phyloP scores from a whole-genome alignment of 495 filamentous ascomycete genomes.

The Paragyromitra xinjiangensis region DNA sequence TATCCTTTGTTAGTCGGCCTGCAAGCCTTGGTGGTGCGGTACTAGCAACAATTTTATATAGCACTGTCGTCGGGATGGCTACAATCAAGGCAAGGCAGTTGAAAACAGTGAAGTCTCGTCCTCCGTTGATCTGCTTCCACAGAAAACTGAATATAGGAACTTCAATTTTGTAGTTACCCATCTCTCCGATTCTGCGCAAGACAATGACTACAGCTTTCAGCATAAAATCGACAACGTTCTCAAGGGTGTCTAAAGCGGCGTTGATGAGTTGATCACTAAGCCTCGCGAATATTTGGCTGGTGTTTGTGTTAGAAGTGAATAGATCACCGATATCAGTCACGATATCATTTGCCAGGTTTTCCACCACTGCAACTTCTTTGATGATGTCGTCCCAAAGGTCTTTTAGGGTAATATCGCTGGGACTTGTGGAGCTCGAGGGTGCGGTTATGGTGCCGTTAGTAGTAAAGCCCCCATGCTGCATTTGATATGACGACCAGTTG shows the following conservation, averaged over 20 bases:
- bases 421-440: background rate
- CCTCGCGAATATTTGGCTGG: background rate
- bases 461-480: background rate
- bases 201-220: background rate
- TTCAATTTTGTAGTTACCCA: background rate
- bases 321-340: background rate
- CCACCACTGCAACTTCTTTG: background rate
- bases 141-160: background rate
- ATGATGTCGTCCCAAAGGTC: background rate
- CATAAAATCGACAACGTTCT: background rate
- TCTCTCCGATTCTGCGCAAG: background rate
- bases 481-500: background rate
- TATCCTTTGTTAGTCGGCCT: background rate
- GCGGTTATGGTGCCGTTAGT: background rate
- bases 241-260: background rate
- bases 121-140: background rate
- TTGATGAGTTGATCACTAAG: background rate
- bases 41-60: background rate
- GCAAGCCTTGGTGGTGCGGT: background rate
- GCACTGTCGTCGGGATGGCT: background rate
- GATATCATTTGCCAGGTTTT: background rate
- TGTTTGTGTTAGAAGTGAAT: background rate
- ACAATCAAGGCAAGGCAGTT: background rate
- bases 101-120: background rate
- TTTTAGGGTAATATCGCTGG: background rate